Evolutionary conservation across 768 basidiomycete genomes (phyloP), one percentile per base, ranked within the genome.

Genomic region (Goffeauzyma gilvescens): DNA sequence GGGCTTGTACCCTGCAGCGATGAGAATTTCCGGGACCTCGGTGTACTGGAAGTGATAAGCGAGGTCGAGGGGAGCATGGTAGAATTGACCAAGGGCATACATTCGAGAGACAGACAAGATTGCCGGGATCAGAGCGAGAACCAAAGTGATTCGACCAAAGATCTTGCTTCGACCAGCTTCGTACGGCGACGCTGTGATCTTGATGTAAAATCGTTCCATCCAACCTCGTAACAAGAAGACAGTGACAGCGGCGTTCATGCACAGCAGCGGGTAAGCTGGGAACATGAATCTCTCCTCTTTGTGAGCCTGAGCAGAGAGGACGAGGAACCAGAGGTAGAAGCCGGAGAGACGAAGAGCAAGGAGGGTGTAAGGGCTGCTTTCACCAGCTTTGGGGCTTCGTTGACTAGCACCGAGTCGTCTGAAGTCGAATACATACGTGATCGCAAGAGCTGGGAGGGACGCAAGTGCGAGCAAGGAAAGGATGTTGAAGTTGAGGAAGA

Each of bases 211-310:
- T 14, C 66, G 69, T 67, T 96, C 89, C 49, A 83, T 61, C 83
- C 80, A 86, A 10, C 86, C 87, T 45, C 86, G 74, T 12, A 81
- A 53, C 32, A 98, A 69, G 60, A 82, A 95, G 9, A 90, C 50
- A 10, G 78, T 71, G n/a, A 87, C 77, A 4, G 85, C 83, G 0
- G 87, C 90, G 57, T 95, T 95, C 66, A 96, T 85, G 57, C 84
- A 85, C 35, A 96, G 64, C 24, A 96, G 63, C 1, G 85, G 81
- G 60, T 90, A 96, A 2, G 75, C 79, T 1, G 93, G 90, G 63
- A 78, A 96, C 76, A 95, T 81, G 67, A 98, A 98, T n/a, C 93
- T 72, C 59, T 98, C 93, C 64, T 98, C 93, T 66, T 98, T 98
- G 65, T 98, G 93, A 1, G 79, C 67, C 65, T 96, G 90, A 2